A percentile compares a stretch with the other conserved stretches of the same genome.
These are phyloP conservation scores for Cryptococcus sp. DNA, from an alignment of 1,284 basidiomycete genomes.

Conservation along the genomic window DNA sequence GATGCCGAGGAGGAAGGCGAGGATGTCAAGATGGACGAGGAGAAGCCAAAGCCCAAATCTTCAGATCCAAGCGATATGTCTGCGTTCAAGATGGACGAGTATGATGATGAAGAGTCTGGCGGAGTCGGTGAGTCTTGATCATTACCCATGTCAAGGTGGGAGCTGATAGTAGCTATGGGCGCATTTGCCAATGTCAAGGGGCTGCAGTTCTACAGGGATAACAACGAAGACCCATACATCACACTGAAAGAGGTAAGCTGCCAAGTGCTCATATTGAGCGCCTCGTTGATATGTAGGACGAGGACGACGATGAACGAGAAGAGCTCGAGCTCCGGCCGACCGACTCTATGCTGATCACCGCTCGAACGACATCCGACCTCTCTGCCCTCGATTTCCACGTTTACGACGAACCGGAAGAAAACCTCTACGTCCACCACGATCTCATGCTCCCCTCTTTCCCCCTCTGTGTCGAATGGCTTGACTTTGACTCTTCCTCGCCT, in stretches of 20 bases:
- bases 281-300: slow-evolving; percentile 51
- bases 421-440: slow-evolving; percentile 96
- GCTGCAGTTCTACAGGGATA: slow-evolving; percentile 81
- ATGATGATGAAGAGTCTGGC: slow-evolving; percentile 73
- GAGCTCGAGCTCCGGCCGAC: slow-evolving; percentile 84
- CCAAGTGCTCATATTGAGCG: neutral
- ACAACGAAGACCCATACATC: slow-evolving; percentile 94
- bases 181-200: slow-evolving; percentile 97
- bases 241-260: slow-evolving; percentile 78
- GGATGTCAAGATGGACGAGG: slow-evolving; percentile 51
- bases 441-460: slow-evolving; percentile 97
- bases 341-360: slow-evolving; percentile 87
- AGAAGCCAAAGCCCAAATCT: slow-evolving; percentile 19
- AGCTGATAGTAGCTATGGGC: slow-evolving; percentile 57
- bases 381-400: slow-evolving; percentile 94
- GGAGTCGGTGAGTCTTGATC: slow-evolving; percentile 51
- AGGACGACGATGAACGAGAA: slow-evolving; percentile 76
- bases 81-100: slow-evolving; percentile 87
- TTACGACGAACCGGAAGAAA: slow-evolving; percentile 86
- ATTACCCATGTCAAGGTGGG: neutral
- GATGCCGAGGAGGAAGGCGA: slow-evolving; percentile 52
- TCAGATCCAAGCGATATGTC: slow-evolving; percentile 70
- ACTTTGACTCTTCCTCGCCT: slow-evolving; percentile 56
- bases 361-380: slow-evolving; percentile 95
- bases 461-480: slow-evolving; percentile 97